These are phyloP conservation scores for Angomonas deanei DNA, from an alignment of 208 protist species.

Conservation along the genomic window DNA sequence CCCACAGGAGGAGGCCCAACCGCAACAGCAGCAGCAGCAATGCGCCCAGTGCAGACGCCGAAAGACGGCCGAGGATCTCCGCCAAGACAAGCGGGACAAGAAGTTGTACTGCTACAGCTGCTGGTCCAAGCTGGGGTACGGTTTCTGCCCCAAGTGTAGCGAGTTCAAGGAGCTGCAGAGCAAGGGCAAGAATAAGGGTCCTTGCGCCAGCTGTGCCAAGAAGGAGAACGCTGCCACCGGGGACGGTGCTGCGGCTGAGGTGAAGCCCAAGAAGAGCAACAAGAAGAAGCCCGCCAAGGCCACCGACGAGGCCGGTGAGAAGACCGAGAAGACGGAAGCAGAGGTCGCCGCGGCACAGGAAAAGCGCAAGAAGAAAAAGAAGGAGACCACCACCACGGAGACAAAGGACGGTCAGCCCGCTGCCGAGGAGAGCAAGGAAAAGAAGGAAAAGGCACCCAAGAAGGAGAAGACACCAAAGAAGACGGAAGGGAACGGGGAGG, in stretches of 20 bases:
- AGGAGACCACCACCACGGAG: background rate
- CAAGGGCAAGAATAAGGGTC: conserved; percentile 13
- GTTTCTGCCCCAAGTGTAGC: conserved; percentile 55
- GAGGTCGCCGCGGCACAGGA: background rate
- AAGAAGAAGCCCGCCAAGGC: conserved; percentile 10
- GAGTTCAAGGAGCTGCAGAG: conserved; percentile 61
- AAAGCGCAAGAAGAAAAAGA: conserved; percentile 6
- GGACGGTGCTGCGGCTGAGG: background rate
- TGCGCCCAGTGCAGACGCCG: conserved; percentile 55
- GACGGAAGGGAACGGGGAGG: conserved; percentile 5
- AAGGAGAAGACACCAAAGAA: conserved; percentile 16
- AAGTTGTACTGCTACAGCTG: conserved; percentile 72
- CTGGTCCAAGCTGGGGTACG: conserved; percentile 61
- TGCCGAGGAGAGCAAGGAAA: conserved; percentile 5
- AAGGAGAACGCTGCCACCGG: background rate
- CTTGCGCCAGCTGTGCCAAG: background rate
- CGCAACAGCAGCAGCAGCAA: background rate
- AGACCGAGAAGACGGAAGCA: conserved; percentile 14
- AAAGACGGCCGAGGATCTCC: conserved; percentile 63
- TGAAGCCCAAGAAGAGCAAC: background rate
- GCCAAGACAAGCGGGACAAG: conserved; percentile 39
- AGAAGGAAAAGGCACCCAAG: conserved; percentile 7
- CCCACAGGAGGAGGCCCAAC: background rate
- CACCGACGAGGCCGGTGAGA: conserved; percentile 8
- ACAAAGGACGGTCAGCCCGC: background rate